A percentile compares a stretch with the other conserved stretches of the same genome.
These are phyloP conservation scores for Alternaria sp. DNA, from an alignment of 2,329 filamentous ascomycete species.

Conservation along the genomic window DNA sequence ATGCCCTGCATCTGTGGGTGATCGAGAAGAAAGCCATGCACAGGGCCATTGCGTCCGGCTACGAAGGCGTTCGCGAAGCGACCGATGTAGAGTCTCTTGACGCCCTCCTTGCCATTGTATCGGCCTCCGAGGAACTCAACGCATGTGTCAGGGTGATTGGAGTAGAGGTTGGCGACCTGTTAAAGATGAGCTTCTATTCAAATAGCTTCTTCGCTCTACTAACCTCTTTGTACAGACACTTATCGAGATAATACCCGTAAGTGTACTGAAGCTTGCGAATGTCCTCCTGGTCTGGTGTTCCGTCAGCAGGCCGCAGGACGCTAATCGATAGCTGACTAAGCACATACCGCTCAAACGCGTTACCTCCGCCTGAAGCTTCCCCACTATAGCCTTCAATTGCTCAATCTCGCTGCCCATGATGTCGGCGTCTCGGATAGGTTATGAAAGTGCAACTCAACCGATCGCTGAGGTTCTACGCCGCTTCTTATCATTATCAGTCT, in stretches of 20 bases:
- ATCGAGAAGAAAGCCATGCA: slow-evolving; percentile 63
- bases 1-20: slow-evolving; percentile 66
- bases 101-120: slow-evolving; percentile 60
- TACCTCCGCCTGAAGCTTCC: slow-evolving; percentile 37
- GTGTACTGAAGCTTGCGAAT: slow-evolving; percentile 64
- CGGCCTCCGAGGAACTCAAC: slow-evolving; percentile 64
- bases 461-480: not conserved
- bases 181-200: not conserved
- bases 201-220: not conserved
- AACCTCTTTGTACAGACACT: slow-evolving; percentile 64
- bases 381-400: slow-evolving; percentile 36
- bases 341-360: slow-evolving; percentile 35
- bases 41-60: slow-evolving; percentile 61
- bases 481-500: slow-evolving; percentile 24
- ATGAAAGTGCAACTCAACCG: not conserved
- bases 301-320: slow-evolving; percentile 15
- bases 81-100: slow-evolving; percentile 60
- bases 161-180: slow-evolving; percentile 53
- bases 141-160: slow-evolving; percentile 60
- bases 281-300: slow-evolving; percentile 57
- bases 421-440: not conserved
- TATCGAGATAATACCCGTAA: slow-evolving; percentile 66
- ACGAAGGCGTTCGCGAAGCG: slow-evolving; percentile 61
- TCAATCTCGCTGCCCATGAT: slow-evolving; percentile 39
- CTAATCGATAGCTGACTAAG: not conserved